Evolutionary conservation across 768 basidiomycete species (phyloP).

Genomic region (Calvatia gigantea): DNA sequence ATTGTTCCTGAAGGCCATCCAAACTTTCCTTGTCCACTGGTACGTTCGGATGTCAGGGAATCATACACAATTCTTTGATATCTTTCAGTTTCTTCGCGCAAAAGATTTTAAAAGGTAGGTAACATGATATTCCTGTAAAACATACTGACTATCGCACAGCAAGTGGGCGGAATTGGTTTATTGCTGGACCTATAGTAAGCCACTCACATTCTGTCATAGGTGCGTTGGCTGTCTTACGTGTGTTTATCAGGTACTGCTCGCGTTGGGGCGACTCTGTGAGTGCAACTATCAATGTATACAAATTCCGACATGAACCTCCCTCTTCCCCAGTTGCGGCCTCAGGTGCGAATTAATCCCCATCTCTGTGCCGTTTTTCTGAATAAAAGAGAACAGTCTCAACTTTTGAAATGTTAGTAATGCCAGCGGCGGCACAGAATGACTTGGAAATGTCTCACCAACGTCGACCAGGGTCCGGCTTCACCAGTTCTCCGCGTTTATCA

Average conservation of each 20-base stretch:
- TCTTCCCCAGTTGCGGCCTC: constrained; percentile 6
- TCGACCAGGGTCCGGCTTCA: constrained; percentile 30
- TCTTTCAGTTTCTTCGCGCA: constrained; percentile 17
- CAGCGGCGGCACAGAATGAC: not conserved
- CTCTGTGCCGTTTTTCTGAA: not conserved
- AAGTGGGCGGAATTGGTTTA: constrained; percentile 28
- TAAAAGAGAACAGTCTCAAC: constrained; percentile 23
- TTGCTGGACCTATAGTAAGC: constrained; percentile 22
- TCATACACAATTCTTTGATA: not conserved
- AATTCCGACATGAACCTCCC: not conserved
- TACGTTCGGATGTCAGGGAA: constrained; percentile 17
- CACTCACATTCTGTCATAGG: not conserved
- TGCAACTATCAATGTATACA: not conserved
- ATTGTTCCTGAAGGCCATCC: constrained; percentile 28
- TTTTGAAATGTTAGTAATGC: constrained; percentile 21
- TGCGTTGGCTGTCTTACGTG: not conserved
- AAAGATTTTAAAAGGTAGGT: constrained; percentile 15
- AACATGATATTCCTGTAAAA: not conserved
- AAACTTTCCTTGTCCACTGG: constrained; percentile 52
- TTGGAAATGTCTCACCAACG: not conserved
- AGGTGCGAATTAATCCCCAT: not conserved
- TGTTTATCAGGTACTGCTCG: not conserved
- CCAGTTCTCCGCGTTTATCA: constrained; percentile 19
- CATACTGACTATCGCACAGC: constrained; percentile 24
- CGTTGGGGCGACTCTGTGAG: constrained; percentile 5